Evolutionary conservation across 805 yeast species (phyloP), one percentile per base, ranked within the genome.

Genomic region (Nakazawaea ambrosiae): DNA sequence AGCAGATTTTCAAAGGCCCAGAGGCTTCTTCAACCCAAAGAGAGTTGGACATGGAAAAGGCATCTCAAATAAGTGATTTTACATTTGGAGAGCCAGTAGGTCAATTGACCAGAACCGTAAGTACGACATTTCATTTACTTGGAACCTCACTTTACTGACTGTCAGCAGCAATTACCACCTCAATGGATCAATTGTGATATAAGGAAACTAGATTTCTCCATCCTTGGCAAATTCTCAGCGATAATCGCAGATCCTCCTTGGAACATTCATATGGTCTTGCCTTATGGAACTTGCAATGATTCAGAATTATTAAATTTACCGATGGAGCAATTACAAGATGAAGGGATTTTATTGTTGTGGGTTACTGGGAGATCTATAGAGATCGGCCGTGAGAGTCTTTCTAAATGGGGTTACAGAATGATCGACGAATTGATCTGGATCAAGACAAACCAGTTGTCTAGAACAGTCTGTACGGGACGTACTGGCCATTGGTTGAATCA

Each of bases 401-500:
- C 55, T 4, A 75, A 73, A 41, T 88, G 96, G 96, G 97, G 97
- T 1, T 89, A 89, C 54, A 54, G 59, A 26, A 75, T 81, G 4
- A 61, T 74, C 17, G 90, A 88, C 55, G 97, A 89, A 54, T 58
- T 89, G 44, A 73, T 89, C 7, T 89, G 97, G 97, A 73, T 87
- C 42, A 89, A 89, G 56, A 76, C 92, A 4, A 89, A 89, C 55
- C 97, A 90, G 54, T 60, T 90, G 43, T 75, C 81, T 16, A 65
- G 95, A 43, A 89, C 96, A 0, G 88, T 89, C 30, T 88, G 94
- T 42, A 90, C 97, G 0, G 97, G 97, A 1, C 65, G 97, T 45
- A 89, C 97, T 0, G 97, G 97, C 0, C 97, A 89, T 55, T 89
- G 97, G 97, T 66, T 89, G 37, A 89, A 89, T 53, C 97, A 89